phyloP scores from a whole-genome alignment of 139 green algal species.

The Chlorella vulgaris region DNA sequence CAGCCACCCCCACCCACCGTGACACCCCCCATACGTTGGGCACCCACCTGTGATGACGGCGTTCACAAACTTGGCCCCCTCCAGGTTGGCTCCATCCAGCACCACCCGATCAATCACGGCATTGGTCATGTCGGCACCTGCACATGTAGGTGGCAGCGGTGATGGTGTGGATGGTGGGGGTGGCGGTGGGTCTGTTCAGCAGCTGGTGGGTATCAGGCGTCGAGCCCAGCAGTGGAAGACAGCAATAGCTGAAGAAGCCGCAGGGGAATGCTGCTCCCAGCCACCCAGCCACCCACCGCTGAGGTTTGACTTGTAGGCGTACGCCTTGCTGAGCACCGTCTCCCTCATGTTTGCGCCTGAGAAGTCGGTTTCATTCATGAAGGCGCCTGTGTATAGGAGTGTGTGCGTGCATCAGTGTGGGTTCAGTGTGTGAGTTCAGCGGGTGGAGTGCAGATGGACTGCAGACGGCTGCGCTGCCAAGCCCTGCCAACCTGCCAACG shows the following conservation, averaged over 20 bases:
- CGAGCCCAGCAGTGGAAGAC: too few species aligned
- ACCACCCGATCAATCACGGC: constrained; percentile 91
- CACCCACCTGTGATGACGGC: constrained; percentile 56
- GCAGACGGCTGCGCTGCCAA: too few species aligned
- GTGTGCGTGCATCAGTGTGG: neutral
- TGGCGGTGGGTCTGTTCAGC: too few species aligned
- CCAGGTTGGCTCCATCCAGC: constrained; percentile 80
- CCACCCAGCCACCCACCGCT: constrained; percentile 28
- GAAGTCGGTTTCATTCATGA: constrained; percentile 82
- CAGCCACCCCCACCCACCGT: too few species aligned
- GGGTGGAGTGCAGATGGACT: neutral
- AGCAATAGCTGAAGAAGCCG: too few species aligned
- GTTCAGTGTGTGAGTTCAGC: neutral
- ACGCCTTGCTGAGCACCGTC: constrained; percentile 92
- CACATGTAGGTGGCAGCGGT: neutral
- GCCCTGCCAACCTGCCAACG: too few species aligned
- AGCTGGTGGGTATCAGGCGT: too few species aligned
- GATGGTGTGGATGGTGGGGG: too few species aligned
- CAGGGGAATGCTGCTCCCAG: too few species aligned
- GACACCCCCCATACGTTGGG: too few species aligned
- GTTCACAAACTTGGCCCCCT: constrained; percentile 71
- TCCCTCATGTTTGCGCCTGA: constrained; percentile 75
- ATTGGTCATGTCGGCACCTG: constrained; percentile 89
- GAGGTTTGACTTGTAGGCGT: constrained; percentile 81
- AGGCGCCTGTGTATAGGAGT: constrained; percentile 56